Evolutionary conservation across 495 filamentous ascomycete genomes (phyloP).

Genomic region (Talaromyces thailandensis): DNA sequence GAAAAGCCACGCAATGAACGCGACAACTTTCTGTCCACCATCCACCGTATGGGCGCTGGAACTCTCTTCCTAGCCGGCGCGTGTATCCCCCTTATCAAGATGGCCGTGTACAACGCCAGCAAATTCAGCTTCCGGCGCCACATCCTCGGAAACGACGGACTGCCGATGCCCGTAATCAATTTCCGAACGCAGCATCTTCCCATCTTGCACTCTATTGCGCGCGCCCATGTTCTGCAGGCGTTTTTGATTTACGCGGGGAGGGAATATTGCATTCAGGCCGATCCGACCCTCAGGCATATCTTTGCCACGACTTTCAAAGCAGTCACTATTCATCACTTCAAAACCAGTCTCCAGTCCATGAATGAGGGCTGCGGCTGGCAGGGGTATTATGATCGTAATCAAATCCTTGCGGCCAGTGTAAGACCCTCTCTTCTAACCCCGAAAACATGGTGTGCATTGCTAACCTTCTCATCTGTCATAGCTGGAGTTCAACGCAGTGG

Average conservation of each 20-base stretch:
- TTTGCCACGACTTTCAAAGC: constrained; percentile 24
- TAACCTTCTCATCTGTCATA: background rate
- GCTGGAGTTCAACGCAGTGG: constrained; percentile 12
- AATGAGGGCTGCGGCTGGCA: constrained; percentile 17
- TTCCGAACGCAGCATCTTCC: constrained; percentile 29
- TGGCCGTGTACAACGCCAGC: constrained; percentile 14
- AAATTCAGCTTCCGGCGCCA: constrained; percentile 17
- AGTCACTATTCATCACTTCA: constrained; percentile 8
- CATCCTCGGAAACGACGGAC: constrained; percentile 9
- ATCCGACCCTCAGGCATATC: constrained; percentile 13
- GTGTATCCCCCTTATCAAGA: constrained; percentile 16
- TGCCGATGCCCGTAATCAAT: constrained; percentile 19
- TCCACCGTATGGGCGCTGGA: constrained; percentile 17
- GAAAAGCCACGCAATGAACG: constrained; percentile 12
- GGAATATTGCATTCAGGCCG: constrained; percentile 8
- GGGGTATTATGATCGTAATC: constrained; percentile 15
- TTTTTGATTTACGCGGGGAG: constrained; percentile 13
- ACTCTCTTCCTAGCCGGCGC: constrained; percentile 15
- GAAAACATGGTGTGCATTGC: background rate
- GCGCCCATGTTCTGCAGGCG: constrained; percentile 20
- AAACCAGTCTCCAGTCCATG: constrained; percentile 10
- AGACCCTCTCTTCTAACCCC: constrained; percentile 4
- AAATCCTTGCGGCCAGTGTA: constrained; percentile 19
- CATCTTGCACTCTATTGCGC: constrained; percentile 23
- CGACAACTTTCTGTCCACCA: constrained; percentile 17